Conservation (phyloP, 2,329 filamentous ascomycete genomes). For the Aspergillus sp. region DNA sequence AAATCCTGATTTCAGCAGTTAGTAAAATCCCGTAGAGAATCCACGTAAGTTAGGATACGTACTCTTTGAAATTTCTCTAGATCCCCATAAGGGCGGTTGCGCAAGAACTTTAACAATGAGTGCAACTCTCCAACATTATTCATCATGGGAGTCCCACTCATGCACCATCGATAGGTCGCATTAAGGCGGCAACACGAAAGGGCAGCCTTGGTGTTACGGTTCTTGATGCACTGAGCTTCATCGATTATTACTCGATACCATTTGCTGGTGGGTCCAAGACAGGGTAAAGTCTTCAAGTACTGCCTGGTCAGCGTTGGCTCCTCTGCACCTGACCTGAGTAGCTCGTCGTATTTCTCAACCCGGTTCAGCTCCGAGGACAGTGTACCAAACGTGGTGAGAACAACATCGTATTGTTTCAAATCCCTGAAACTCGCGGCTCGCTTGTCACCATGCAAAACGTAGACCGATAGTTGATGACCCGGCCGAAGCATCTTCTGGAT, state of each 20-base stretch:
- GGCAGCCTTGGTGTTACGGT: slow-evolving; percentile 62
- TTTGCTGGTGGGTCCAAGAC: slow-evolving; percentile 60
- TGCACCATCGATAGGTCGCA: slow-evolving; percentile 67
- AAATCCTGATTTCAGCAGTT: slow-evolving; percentile 44
- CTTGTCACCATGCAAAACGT: slow-evolving; percentile 67
- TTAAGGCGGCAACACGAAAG: slow-evolving; percentile 60
- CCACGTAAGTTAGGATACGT: slow-evolving; percentile 25
- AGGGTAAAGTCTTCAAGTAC: slow-evolving; percentile 46
- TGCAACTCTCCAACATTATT: slow-evolving; percentile 77
- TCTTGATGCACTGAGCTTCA: slow-evolving; percentile 81
- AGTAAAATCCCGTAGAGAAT: not conserved
- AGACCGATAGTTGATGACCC: slow-evolving; percentile 61
- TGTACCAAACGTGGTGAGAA: slow-evolving; percentile 77
- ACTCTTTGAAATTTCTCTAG: slow-evolving; percentile 61
- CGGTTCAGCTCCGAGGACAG: slow-evolving; percentile 67
- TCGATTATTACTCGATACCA: slow-evolving; percentile 75
- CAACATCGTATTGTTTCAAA: slow-evolving; percentile 68
- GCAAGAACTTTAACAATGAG: slow-evolving; percentile 73
- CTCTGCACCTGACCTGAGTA: slow-evolving; percentile 48
- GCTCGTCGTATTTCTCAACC: slow-evolving; percentile 52
- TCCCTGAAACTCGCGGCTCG: slow-evolving; percentile 57
- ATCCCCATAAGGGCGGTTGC: slow-evolving; percentile 71
- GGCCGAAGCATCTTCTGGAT: slow-evolving; percentile 68
- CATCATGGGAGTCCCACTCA: slow-evolving; percentile 87
- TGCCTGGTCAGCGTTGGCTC: slow-evolving; percentile 15